Percentiles rank a stretch among this genome's conserved stretches.
Conservation (phyloP, 2,329 filamentous ascomycete genomes). For the Botrytis elliptica region DNA sequence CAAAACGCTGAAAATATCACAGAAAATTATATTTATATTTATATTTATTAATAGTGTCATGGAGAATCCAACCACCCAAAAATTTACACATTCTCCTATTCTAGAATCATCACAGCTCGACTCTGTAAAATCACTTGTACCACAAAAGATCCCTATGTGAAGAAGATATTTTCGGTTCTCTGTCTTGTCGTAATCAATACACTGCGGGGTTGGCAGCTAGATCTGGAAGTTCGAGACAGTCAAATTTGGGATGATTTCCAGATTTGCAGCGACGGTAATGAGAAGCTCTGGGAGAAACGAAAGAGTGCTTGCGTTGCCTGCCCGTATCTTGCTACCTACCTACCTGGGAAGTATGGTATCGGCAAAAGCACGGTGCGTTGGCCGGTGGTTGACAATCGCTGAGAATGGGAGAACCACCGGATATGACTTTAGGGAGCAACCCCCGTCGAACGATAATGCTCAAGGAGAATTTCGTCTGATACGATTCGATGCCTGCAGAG, state of each 20-base stretch:
- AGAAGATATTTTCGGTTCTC: background rate
- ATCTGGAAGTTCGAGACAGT: constrained; percentile 17
- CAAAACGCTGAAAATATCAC: background rate
- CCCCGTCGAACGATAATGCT: background rate
- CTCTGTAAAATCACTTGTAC: background rate
- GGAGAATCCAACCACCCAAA: background rate
- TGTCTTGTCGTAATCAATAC: constrained; percentile 1
- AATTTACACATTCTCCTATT: background rate
- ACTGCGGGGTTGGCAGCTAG: background rate
- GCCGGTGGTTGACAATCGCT: background rate
- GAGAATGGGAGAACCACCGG: background rate
- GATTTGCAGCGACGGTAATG: background rate
- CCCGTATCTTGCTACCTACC: background rate
- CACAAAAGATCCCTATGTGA: background rate
- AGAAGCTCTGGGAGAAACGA: background rate
- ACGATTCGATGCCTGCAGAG: background rate
- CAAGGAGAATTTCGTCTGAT: background rate
- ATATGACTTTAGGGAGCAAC: background rate
- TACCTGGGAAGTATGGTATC: background rate
- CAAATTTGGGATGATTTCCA: background rate
- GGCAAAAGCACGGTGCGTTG: constrained; percentile 8
- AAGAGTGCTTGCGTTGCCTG: background rate
- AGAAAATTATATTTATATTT: background rate
- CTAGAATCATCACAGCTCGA: background rate
- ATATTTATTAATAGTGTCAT: background rate